Evolutionary conservation across 441 rosid genomes (phyloP), one percentile per base, ranked within the genome.

Genomic region (Mallotus japonicus): DNA sequence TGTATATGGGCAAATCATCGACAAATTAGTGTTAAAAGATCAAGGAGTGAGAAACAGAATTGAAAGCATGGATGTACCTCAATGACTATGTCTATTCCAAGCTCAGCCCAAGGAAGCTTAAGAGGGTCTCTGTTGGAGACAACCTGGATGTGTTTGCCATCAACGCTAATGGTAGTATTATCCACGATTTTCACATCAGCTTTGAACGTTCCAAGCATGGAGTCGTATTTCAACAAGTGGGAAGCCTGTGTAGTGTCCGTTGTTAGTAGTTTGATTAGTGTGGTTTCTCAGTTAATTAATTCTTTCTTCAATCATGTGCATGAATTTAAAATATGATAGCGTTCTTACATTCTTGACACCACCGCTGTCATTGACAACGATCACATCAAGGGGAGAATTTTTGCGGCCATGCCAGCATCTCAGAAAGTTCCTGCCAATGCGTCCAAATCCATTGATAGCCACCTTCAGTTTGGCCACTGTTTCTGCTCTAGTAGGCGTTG

Each of bases 351-450:
- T 95, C 89, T 83, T 95, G 80, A 95, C 99, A 88, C 97, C 99
- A 61, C 94, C 97, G 37, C 99, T 92, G 94, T 95, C 99, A 63
- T 95, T 95, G 79, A 95, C 90, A 1, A 95, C 93, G 62, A 95
- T n/a, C 8, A 95, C 95, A 12, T 95, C 99, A 2, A 95, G 92
- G 47, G 99, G 99, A 1, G 97, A 95, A 88, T 89, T 82, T 65
- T 92, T 87, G 80, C 99, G 86, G 14, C 95, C 99, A 17, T 92
- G 99, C 97, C 99, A 95, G 83, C 99, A 95, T 73, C 99, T 84
- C 14, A 95, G 92, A 80, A 95, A 92, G 88, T 95, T 95, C 86
- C 99, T 84, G 69, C 99, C 99, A 82, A 92, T 92, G 71, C 97
- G 82, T 78, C 99, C 99, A 62, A 92, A 95, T 72, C 99, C 97